Base-by-base conservation (phyloP, 2,329 filamentous ascomycete species). In the Lecanosticta acicola region DNA sequence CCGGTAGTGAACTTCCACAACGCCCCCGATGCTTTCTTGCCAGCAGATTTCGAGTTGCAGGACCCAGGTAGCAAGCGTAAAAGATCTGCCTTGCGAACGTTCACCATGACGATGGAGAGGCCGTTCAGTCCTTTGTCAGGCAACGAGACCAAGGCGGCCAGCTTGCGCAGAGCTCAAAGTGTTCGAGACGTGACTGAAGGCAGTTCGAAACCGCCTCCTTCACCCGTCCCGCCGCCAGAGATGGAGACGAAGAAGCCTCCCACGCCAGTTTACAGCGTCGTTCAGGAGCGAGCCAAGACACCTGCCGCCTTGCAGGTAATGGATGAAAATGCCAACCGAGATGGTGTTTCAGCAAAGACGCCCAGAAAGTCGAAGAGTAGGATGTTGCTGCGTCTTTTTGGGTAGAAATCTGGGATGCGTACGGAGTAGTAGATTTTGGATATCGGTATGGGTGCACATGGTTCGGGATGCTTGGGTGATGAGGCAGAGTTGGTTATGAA, bases 41-140 rank as follows among this genome's bases (percentile, higher is more conserved):
- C 72, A 0, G 66, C 69, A 16, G 72, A 74, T 44, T 74, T 75
- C 48, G 71, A 72, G 33, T 49, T 74, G n/a, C 48, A 56, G 18
- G 51, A 56, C 24, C 51, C 50, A 3, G 37, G 33, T 19, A 45
- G 37, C n/a, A 60, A 57, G 39, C 43, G 46, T 9, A 62, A 63
- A 51, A 50, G 45, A 38, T 62, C 56, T 19, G 59, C 54, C 0
- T 43, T 62, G 26, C 51, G 62, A 14, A 56, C 60, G 3, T 56
- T 64, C 42, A 62, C 62, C 9, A 54, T 62, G 56, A 62, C 53
- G 3, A 63, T 64, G 56, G 62, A 65, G 46, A 51, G 62, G n/a
- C 62, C 62, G 7, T 63, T 64, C 49, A 61, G 53, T 18, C 61
- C 61, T 8, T 32, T 61, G 38, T 44, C 60, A 13, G 47, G 52